phyloP scores from a whole-genome alignment of 805 yeast species.

The Cyberlindnera maritima region DNA sequence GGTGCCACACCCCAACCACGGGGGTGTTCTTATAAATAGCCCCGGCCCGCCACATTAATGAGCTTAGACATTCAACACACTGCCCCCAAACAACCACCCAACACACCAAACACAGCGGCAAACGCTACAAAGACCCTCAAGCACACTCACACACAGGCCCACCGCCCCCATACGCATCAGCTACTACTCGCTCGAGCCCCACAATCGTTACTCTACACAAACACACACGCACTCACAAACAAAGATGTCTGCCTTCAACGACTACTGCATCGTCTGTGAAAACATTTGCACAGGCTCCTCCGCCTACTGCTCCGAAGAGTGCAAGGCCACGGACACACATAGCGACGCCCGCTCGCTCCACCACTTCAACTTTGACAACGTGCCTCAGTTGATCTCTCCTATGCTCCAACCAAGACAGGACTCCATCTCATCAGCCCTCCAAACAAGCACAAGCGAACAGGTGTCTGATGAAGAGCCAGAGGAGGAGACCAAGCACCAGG shows the following conservation, averaged over 20 bases:
- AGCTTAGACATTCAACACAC: background rate
- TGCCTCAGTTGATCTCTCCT: slow-evolving; percentile 30
- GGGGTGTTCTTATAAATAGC: background rate
- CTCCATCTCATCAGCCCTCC: slow-evolving; percentile 21
- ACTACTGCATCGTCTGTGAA: slow-evolving; percentile 59
- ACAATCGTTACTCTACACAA: background rate
- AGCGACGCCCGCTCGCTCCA: slow-evolving; percentile 6
- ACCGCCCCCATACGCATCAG: too few species aligned
- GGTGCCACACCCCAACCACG: background rate
- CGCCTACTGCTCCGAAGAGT: slow-evolving; percentile 46
- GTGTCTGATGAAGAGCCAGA: slow-evolving; percentile 18
- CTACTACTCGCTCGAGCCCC: background rate
- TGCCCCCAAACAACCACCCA: background rate
- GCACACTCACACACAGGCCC: background rate
- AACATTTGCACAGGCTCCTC: slow-evolving; percentile 41
- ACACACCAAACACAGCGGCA: background rate
- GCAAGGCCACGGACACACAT: slow-evolving; percentile 33
- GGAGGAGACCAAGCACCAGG: slow-evolving; percentile 18
- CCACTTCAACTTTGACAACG: slow-evolving; percentile 26
- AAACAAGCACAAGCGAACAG: slow-evolving; percentile 8
- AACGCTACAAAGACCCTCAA: background rate
- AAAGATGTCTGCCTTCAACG: slow-evolving; percentile 41
- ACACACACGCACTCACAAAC: background rate
- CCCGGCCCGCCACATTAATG: background rate
- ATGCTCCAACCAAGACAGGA: slow-evolving; percentile 29